Conservation (phyloP, 331 rosid species). For the Pyrus hybrid region DNA sequence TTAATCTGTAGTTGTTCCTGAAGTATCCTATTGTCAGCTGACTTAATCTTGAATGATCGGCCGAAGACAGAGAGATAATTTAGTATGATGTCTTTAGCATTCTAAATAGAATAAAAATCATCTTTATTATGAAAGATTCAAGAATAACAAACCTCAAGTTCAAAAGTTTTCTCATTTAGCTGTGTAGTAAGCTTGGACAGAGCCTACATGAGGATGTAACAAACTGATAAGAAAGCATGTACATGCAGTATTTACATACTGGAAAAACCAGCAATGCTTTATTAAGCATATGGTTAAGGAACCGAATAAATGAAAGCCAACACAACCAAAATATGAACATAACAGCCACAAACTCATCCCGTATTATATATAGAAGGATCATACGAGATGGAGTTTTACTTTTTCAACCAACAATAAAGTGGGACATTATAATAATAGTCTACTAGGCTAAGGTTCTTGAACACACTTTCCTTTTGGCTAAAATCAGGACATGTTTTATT, state of each 20-base stretch:
- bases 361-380: background rate
- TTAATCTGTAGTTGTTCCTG: constrained; percentile 74
- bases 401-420: background rate
- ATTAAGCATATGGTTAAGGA: background rate
- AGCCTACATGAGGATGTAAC: constrained; percentile 38
- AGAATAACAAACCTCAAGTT: constrained; percentile 70
- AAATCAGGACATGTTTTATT: background rate
- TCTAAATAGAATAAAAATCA: background rate
- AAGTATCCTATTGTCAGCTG: constrained; percentile 87
- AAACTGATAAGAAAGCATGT: constrained; percentile 12
- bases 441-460: background rate
- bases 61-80: constrained; percentile 22
- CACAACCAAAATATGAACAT: background rate
- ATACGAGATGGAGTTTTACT: background rate
- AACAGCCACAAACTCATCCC: constrained; percentile 12
- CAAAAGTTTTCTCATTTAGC: constrained; percentile 67
- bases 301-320: background rate
- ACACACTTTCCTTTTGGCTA: background rate
- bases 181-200: constrained; percentile 61
- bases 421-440: background rate
- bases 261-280: background rate
- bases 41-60: constrained; percentile 55
- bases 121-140: constrained; percentile 13
- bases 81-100: constrained; percentile 9
- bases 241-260: background rate